Conservation (phyloP, 805 yeast genomes). For the Schizosaccharomyces japonicus region DNA sequence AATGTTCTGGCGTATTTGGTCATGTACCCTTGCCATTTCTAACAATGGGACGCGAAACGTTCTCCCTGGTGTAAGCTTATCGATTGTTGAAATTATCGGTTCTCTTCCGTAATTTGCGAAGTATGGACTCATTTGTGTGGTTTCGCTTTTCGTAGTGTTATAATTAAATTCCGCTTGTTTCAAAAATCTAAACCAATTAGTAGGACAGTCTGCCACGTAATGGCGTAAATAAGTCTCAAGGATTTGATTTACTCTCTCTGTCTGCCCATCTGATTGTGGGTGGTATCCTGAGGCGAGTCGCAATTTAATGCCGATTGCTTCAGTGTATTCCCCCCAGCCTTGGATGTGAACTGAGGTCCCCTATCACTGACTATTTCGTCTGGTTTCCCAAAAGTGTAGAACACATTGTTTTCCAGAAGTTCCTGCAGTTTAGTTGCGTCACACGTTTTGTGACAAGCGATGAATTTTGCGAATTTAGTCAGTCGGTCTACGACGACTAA, state of each 20-base stretch:
- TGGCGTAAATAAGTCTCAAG: not conserved
- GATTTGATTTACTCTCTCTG: not conserved
- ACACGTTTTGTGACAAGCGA: constrained; percentile 1
- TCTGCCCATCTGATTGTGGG: not conserved
- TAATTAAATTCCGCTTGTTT: not conserved
- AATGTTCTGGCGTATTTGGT: not conserved
- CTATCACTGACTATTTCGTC: not conserved
- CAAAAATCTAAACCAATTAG: not conserved
- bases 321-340: not conserved
- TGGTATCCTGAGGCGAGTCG: not conserved
- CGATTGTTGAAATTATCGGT: not conserved
- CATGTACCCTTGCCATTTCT: not conserved
- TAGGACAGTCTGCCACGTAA: not conserved
- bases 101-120: not conserved
- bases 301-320: not conserved
- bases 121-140: not conserved
- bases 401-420: not conserved
- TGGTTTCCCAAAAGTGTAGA: not conserved
- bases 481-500: constrained; percentile 11
- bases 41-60: not conserved
- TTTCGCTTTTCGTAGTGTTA: not conserved
- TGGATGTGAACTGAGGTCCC: not conserved
- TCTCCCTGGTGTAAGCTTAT: not conserved
- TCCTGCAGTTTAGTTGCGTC: not conserved
- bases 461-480: constrained; percentile 11